Conservation (phyloP, 306 rosid species). For the Ziziphus jujuba region DNA sequence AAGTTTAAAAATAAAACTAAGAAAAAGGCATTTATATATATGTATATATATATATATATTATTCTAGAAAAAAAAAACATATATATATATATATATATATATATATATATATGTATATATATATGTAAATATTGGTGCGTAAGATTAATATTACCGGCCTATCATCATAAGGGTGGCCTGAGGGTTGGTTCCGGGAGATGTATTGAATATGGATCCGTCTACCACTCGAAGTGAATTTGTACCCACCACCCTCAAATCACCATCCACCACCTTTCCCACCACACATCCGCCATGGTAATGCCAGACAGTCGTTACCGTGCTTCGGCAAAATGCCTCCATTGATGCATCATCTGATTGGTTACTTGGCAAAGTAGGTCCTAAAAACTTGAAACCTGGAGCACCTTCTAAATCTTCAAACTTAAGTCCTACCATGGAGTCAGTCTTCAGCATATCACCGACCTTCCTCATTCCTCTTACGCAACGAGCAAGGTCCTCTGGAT, state of each 20-base stretch:
- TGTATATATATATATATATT: too few species aligned
- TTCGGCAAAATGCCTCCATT: too few species aligned
- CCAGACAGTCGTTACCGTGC: constrained; percentile 21
- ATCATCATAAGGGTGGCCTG: constrained; percentile 25
- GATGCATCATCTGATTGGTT: too few species aligned
- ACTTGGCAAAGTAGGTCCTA: constrained; percentile 2
- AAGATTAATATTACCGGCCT: constrained; percentile 5
- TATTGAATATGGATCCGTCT: constrained; percentile 20
- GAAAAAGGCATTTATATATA: too few species aligned
- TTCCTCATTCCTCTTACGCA: constrained; percentile 19
- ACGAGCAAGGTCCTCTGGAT: constrained; percentile 2
- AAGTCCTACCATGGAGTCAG: background rate
- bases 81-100: too few species aligned
- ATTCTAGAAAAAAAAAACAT: too few species aligned
- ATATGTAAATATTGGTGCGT: too few species aligned
- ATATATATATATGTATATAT: too few species aligned
- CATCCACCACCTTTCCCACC: constrained; percentile 29
- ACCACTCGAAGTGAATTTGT: constrained; percentile 11
- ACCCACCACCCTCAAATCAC: constrained; percentile 8
- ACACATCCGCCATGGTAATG: constrained; percentile 34
- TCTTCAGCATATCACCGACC: constrained; percentile 11
- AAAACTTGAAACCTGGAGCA: constrained; percentile 3
- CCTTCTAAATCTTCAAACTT: constrained; percentile 1
- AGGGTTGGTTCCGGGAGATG: constrained; percentile 25
- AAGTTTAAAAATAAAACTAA: too few species aligned